These are phyloP conservation scores for Trichoderma atroviride DNA, from an alignment of 2,329 filamentous ascomycete genomes.

Conservation along the genomic window DNA sequence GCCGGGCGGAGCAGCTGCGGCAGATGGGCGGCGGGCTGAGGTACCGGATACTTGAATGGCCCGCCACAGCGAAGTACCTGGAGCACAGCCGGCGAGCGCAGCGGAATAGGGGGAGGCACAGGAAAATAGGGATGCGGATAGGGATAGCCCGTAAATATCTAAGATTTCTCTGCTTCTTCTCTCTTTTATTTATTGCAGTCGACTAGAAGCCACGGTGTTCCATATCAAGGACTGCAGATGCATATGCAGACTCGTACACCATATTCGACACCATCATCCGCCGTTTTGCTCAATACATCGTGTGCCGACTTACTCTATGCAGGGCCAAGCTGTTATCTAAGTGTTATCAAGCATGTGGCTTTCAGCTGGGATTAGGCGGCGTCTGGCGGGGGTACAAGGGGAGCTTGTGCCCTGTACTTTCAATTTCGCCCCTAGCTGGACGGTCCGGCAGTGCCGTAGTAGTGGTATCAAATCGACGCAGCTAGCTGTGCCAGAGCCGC, in stretches of 20 bases:
- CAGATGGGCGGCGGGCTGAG: background rate
- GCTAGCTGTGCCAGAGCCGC: slow-evolving; percentile 18
- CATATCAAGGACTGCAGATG: background rate
- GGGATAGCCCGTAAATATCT: background rate
- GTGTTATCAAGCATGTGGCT: background rate
- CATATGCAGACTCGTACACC: background rate
- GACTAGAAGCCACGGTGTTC: slow-evolving; percentile 19
- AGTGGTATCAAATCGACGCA: slow-evolving; percentile 5
- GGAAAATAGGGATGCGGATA: background rate
- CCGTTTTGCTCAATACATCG: background rate
- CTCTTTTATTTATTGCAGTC: background rate
- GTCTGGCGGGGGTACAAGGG: background rate
- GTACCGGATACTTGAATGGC: background rate
- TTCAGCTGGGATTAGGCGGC: background rate
- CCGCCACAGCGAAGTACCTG: background rate
- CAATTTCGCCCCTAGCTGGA: background rate
- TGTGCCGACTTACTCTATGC: slow-evolving; percentile 8
- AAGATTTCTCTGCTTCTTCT: background rate
- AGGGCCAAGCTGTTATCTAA: background rate
- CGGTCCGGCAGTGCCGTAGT: slow-evolving; percentile 1
- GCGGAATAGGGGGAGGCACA: slow-evolving; percentile 1
- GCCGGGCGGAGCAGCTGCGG: slow-evolving; percentile 21
- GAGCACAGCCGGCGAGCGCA: background rate
- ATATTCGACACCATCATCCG: background rate
- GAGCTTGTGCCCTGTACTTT: slow-evolving; percentile 4